Conservation (phyloP, 1,284 basidiomycete species). For the Porogramme epimiltina region DNA sequence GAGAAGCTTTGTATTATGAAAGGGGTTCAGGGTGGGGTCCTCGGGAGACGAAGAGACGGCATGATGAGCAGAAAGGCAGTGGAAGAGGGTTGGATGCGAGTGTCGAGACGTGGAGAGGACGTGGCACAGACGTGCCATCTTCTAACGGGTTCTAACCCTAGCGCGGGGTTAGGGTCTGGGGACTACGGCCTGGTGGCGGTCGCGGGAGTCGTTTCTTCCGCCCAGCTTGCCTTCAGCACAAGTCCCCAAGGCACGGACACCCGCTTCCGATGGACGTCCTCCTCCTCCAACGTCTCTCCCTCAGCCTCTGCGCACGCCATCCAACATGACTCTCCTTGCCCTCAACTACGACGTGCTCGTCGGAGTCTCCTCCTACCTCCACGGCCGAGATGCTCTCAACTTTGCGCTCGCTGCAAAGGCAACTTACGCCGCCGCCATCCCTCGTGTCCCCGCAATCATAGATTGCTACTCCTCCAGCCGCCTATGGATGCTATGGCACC, state of each 20-base stretch:
- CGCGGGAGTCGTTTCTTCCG: no score
- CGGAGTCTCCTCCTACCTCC: not conserved
- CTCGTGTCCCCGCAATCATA: not conserved
- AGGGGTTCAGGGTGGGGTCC: no score
- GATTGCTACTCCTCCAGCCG: not conserved
- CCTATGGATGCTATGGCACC: not conserved
- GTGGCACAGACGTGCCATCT: no score
- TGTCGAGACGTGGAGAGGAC: not conserved
- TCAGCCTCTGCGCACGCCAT: not conserved
- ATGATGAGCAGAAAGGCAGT: no score
- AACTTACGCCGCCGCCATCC: not conserved
- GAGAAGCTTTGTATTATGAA: constrained; percentile 3
- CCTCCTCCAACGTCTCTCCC: not conserved
- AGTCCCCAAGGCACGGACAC: not conserved
- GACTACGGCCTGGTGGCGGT: not conserved
- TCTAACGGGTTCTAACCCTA: not conserved
- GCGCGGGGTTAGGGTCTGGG: not conserved
- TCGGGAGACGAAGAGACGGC: no score
- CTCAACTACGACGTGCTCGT: not conserved
- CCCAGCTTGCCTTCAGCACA: no score
- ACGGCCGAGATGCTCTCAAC: not conserved
- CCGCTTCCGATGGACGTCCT: not conserved
- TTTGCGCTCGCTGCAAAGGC: not conserved
- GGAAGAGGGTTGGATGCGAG: not conserved
- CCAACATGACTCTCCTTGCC: not conserved